Evolutionary conservation across 306 rosid genomes (phyloP).

Genomic region (Rosa multiflora): DNA sequence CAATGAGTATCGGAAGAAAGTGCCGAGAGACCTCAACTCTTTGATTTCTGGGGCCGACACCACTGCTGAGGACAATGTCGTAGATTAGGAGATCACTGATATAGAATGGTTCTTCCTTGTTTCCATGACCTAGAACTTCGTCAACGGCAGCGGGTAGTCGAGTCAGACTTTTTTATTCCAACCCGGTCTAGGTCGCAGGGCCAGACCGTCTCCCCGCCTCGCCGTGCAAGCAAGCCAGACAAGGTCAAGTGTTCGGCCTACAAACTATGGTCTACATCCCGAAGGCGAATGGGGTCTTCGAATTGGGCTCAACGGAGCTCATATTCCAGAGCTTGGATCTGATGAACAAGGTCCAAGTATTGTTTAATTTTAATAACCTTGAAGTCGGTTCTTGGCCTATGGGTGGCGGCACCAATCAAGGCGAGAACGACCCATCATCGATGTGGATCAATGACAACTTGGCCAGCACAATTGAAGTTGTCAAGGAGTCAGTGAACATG

Average conservation of each 20-base stretch:
- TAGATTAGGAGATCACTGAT: conserved; percentile 78
- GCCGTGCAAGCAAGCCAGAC: conserved; percentile 63
- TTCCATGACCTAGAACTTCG: conserved; percentile 87
- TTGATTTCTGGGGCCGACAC: conserved; percentile 69
- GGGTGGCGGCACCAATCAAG: conserved; percentile 49
- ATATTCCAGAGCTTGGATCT: conserved; percentile 69
- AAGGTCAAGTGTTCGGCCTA: conserved; percentile 61
- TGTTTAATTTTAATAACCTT: conserved; percentile 67
- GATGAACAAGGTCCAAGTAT: conserved; percentile 62
- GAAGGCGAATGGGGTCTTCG: conserved; percentile 72
- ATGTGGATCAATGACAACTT: conserved; percentile 70
- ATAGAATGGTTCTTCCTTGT: conserved; percentile 93
- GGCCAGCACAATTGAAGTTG: conserved; percentile 33
- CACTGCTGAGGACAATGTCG: conserved; percentile 50
- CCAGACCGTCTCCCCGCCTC: conserved; percentile 45
- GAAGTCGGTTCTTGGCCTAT: conserved; percentile 69
- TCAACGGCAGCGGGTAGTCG: conserved; percentile 60
- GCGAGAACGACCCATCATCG: conserved; percentile 77
- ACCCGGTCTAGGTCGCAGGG: conserved; percentile 71
- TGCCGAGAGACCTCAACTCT: conserved; percentile 81
- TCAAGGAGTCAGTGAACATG: conserved; percentile 45
- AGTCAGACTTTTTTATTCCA: conserved; percentile 65
- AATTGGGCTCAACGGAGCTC: conserved; percentile 73
- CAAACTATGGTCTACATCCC: conserved; percentile 80
- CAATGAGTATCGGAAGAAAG: conserved; percentile 68